phyloP scores from a whole-genome alignment of 345 rosid genomes.

The Eucalyptus brandiana region DNA sequence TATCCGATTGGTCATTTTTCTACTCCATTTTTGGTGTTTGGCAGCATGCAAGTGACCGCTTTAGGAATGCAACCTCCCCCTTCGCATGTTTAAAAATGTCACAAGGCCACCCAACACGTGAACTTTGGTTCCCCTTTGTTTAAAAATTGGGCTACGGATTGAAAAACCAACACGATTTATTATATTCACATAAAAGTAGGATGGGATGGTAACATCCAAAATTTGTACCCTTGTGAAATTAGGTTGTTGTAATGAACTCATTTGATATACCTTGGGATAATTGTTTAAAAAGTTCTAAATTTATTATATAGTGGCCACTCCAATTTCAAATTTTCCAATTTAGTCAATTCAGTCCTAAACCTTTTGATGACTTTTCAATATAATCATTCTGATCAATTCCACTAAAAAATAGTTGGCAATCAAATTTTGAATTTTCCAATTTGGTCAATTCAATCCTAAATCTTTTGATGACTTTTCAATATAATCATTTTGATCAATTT shows the following conservation, averaged over 20 bases:
- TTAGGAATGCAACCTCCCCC: not conserved
- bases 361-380: not conserved
- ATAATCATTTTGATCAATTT: not conserved
- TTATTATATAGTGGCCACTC: not conserved
- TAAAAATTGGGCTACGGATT: not conserved
- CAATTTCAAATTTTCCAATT: not conserved
- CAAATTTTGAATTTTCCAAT: not conserved
- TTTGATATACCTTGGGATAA: not conserved
- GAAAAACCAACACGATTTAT: not conserved
- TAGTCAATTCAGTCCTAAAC: rapidly evolving
- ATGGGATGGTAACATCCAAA: not conserved
- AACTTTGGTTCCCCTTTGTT: not conserved
- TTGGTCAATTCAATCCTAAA: not conserved
- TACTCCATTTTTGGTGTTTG: not conserved
- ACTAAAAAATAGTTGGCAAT: not conserved
- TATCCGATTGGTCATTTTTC: not conserved
- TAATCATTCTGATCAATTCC: not conserved
- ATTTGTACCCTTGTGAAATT: not conserved
- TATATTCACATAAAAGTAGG: not conserved
- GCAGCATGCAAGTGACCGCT: not conserved
- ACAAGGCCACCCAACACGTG: not conserved
- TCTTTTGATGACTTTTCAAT: not conserved
- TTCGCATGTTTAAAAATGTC: not conserved
- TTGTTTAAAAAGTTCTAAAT: not conserved
- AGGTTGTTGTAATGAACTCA: not conserved